Evolutionary conservation across 2,329 filamentous ascomycete genomes (phyloP).

Genomic region (Daldinia eschscholtzii): DNA sequence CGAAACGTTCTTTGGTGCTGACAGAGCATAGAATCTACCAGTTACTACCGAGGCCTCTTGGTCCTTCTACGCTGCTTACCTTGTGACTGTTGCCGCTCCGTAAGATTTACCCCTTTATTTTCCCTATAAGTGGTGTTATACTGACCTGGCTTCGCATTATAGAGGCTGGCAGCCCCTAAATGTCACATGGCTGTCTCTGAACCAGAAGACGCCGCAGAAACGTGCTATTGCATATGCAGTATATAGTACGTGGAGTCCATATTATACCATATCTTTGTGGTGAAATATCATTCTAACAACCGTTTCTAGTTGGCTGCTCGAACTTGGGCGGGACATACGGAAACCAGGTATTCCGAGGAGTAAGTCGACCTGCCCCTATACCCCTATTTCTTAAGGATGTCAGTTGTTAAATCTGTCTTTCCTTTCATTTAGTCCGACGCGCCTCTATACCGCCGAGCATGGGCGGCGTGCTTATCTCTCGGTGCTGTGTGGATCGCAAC

Average conservation of each 20-base stretch:
- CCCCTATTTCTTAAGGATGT: neutral
- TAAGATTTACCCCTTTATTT: conserved; percentile 12
- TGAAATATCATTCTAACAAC: conserved; percentile 8
- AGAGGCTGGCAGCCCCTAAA: conserved; percentile 44
- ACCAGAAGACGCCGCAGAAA: conserved; percentile 42
- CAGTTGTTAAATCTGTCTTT: neutral
- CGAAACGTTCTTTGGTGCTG: neutral
- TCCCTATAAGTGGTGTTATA: neutral
- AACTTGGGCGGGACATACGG: conserved; percentile 44
- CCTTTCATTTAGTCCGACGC: conserved; percentile 30
- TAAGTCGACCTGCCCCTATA: conserved; percentile 19
- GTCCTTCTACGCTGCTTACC: conserved; percentile 44
- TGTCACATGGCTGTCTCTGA: conserved; percentile 43
- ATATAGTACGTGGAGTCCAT: conserved; percentile 35
- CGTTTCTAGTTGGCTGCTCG: conserved; percentile 41
- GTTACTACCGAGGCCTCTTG: conserved; percentile 41
- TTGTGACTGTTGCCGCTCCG: conserved; percentile 41
- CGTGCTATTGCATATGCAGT: conserved; percentile 43
- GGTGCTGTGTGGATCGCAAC: conserved; percentile 42
- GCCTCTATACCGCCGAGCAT: conserved; percentile 43
- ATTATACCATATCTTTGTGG: neutral
- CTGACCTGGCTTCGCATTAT: conserved; percentile 5
- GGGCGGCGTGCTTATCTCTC: conserved; percentile 41
- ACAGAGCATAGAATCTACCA: conserved; percentile 32
- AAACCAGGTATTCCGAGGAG: conserved; percentile 45